Percentiles rank a stretch among this genome's conserved stretches.
Conservation (phyloP, 805 yeast genomes). For the Saturnispora sekii region DNA sequence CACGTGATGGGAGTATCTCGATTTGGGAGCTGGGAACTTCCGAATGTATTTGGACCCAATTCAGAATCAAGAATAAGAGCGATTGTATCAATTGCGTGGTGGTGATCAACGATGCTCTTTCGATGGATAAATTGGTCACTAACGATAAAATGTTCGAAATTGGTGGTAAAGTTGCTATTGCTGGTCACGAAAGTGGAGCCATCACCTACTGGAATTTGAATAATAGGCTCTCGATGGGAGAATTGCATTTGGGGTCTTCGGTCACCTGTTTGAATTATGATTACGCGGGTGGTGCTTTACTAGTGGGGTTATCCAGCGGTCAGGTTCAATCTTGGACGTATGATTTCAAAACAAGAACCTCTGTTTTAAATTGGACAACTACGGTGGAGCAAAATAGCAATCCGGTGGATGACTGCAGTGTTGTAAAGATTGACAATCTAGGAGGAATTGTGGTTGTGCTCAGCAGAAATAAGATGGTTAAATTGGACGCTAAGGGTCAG, state of each 20-base stretch:
- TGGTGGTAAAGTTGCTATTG: conserved; percentile 32
- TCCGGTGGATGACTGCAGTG: neutral
- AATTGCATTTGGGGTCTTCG: conserved; percentile 10
- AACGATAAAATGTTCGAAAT: conserved; percentile 36
- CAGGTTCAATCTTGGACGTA: conserved; percentile 10
- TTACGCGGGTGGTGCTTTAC: neutral
- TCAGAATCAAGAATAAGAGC: conserved; percentile 25
- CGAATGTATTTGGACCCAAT: conserved; percentile 30
- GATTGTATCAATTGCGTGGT: conserved; percentile 23
- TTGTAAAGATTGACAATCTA: conserved; percentile 1
- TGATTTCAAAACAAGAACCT: conserved; percentile 1
- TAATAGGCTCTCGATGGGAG: conserved; percentile 17
- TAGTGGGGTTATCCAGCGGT: conserved; percentile 17
- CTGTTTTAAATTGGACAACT: conserved; percentile 11
- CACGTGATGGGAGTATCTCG: conserved; percentile 43
- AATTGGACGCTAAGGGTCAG: conserved; percentile 6
- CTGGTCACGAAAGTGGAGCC: conserved; percentile 34
- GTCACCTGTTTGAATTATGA: conserved; percentile 8
- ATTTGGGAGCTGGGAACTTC: conserved; percentile 70
- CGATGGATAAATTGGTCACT: neutral
- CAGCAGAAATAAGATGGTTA: conserved; percentile 7
- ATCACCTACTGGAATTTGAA: conserved; percentile 36
- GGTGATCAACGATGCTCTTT: neutral
- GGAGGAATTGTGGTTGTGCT: conserved; percentile 5
- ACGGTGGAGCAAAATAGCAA: neutral